phyloP scores from a whole-genome alignment of 805 yeast genomes.

The Lachancea lanzarotensis region DNA sequence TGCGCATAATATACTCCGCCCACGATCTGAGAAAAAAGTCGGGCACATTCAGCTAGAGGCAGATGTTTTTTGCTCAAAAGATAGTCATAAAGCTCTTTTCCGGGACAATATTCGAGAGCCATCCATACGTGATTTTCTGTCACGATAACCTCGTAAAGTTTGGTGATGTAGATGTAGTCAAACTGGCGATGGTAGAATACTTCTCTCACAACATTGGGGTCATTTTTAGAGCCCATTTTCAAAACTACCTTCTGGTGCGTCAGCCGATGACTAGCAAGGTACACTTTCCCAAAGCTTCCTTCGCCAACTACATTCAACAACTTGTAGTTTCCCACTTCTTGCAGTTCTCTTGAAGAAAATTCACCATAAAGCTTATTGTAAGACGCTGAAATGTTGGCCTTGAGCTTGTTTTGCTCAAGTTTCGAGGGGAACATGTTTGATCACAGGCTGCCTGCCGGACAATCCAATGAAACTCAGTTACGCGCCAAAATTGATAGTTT shows the following conservation, averaged over 20 bases:
- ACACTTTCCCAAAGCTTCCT: constrained; percentile 90
- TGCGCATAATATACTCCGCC: constrained; percentile 66
- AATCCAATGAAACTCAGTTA: neutral
- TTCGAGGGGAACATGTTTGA: constrained; percentile 18
- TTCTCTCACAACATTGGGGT: constrained; percentile 84
- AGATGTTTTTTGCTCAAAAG: constrained; percentile 48
- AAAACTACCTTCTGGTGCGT: constrained; percentile 75
- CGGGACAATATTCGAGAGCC: constrained; percentile 84
- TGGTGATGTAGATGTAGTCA: constrained; percentile 75
- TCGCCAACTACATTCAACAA: constrained; percentile 75
- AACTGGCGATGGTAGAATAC: constrained; percentile 83
- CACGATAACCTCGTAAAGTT: constrained; percentile 76
- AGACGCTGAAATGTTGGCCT: constrained; percentile 48
- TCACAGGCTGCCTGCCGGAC: neutral
- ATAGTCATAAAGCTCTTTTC: constrained; percentile 67
- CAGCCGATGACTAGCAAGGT: constrained; percentile 70
- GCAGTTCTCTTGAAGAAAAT: constrained; percentile 41
- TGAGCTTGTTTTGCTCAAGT: constrained; percentile 28
- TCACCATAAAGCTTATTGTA: constrained; percentile 53
- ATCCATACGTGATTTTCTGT: constrained; percentile 79
- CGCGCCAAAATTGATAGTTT: too few relatives aligned
- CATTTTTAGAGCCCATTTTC: constrained; percentile 70
- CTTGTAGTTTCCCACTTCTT: constrained; percentile 74
- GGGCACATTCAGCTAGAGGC: constrained; percentile 43
- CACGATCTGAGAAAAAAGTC: constrained; percentile 55